These are phyloP conservation scores for Globisporangium paddicum DNA, from an alignment of 352 stramenopile species.

Conservation along the genomic window DNA sequence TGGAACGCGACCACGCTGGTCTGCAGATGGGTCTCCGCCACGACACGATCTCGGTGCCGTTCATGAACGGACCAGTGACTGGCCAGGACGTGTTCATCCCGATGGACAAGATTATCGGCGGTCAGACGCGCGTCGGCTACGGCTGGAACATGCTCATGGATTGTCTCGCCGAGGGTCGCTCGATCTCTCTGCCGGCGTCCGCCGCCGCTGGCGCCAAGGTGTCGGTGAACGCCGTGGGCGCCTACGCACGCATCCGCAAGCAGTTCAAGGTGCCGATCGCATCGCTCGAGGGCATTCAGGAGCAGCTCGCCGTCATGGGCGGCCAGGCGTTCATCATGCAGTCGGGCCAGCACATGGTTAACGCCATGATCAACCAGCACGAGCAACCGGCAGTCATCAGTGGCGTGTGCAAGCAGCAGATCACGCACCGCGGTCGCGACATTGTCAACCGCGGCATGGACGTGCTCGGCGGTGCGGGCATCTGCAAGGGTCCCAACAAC, in stretches of 20 bases:
- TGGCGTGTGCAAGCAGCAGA: slow-evolving; percentile 99
- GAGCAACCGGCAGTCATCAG: slow-evolving; percentile 98
- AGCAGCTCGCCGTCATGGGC: slow-evolving; percentile 93
- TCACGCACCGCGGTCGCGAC: slow-evolving; percentile 93
- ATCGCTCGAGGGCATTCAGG: slow-evolving; percentile 97
- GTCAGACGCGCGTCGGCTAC: slow-evolving; percentile 94
- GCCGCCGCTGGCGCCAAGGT: slow-evolving; percentile 90
- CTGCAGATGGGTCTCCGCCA: slow-evolving; percentile 95
- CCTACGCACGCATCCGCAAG: slow-evolving; percentile 96
- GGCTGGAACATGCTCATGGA: slow-evolving; percentile 99
- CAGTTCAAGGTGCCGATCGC: slow-evolving; percentile 99
- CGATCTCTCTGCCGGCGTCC: slow-evolving; percentile 95
- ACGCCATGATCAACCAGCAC: slow-evolving; percentile 98
- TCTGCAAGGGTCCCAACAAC: slow-evolving; percentile 97
- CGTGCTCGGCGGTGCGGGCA: slow-evolving; percentile 94
- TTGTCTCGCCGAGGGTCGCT: slow-evolving; percentile 96
- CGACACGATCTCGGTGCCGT: slow-evolving; percentile 93
- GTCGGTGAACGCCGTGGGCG: slow-evolving; percentile 92
- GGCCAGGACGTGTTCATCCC: slow-evolving; percentile 98
- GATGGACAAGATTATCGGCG: slow-evolving; percentile 97
- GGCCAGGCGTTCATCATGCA: slow-evolving; percentile 94
- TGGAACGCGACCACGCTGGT: slow-evolving; percentile 93
- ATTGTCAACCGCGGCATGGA: slow-evolving; percentile 98
- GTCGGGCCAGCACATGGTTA: slow-evolving; percentile 96
- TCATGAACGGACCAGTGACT: slow-evolving; percentile 98